Conservation (phyloP, 805 yeast species). For the Tetrapisispora namnaoensis region DNA sequence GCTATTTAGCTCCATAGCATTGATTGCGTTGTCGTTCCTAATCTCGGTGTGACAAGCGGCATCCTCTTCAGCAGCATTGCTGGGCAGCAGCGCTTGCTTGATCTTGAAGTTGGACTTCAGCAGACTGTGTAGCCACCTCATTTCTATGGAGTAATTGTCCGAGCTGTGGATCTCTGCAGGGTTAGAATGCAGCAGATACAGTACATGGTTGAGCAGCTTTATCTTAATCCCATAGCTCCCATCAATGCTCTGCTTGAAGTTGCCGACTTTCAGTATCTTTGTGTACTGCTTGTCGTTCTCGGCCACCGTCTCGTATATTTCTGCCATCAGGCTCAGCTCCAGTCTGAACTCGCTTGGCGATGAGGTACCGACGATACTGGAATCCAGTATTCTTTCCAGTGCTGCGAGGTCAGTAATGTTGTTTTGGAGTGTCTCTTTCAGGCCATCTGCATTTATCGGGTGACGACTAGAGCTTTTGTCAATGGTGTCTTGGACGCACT, state of each 20-base stretch:
- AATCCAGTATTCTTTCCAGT: not conserved
- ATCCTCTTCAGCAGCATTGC: not conserved
- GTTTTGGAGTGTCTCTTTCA: not conserved
- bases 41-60: slow-evolving; percentile 4
- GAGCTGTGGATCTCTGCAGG: not conserved
- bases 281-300: slow-evolving; percentile 20
- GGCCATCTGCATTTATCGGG: not conserved
- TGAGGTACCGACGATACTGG: not conserved
- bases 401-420: not conserved
- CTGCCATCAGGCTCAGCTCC: not conserved
- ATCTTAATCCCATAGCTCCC: slow-evolving; percentile 15
- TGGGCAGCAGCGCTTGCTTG: not conserved
- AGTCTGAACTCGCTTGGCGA: not conserved
- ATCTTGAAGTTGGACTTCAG: not conserved
- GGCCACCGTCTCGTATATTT: not conserved
- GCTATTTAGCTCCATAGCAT: slow-evolving; percentile 2
- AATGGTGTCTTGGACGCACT: not conserved
- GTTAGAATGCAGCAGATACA: not conserved
- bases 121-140: not conserved
- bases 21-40: slow-evolving; percentile 9
- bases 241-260: slow-evolving; percentile 26
- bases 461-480: not conserved
- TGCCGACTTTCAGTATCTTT: slow-evolving; percentile 24
- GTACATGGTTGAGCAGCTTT: slow-evolving; percentile 8
- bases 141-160: not conserved